phyloP scores from a whole-genome alignment of 1,139 yeast genomes.

The Kodamaea sp. region DNA sequence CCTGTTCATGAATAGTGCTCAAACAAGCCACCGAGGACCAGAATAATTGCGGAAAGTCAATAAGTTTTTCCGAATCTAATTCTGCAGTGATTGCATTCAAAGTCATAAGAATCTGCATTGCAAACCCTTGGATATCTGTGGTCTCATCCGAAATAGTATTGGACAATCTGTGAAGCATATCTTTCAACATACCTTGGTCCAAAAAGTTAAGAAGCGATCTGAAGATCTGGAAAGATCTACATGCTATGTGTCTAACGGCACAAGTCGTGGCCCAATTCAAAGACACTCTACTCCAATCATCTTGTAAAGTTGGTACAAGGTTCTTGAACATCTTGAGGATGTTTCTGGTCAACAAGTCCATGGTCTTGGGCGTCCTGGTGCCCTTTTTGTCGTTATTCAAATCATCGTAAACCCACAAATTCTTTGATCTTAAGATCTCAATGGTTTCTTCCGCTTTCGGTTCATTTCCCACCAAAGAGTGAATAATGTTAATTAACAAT shows the following conservation, averaged over 20 bases:
- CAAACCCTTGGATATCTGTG: slow-evolving; percentile 90
- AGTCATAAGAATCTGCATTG: slow-evolving; percentile 97
- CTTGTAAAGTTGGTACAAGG: slow-evolving; percentile 56
- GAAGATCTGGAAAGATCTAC: slow-evolving; percentile 92
- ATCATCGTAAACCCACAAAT: slow-evolving; percentile 87
- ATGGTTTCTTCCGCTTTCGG: slow-evolving; percentile 56
- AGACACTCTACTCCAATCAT: slow-evolving; percentile 83
- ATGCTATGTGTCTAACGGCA: slow-evolving; percentile 95
- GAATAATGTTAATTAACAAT: slow-evolving; percentile 71
- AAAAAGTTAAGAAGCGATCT: slow-evolving; percentile 75
- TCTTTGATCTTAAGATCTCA: slow-evolving; percentile 52
- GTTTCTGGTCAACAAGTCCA: slow-evolving; percentile 77
- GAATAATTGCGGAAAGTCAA: slow-evolving; percentile 88
- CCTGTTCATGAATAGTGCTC: slow-evolving; percentile 89
- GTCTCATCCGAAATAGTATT: slow-evolving; percentile 91
- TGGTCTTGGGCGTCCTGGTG: slow-evolving; percentile 82
- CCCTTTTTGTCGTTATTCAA: slow-evolving; percentile 74
- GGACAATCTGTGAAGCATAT: slow-evolving; percentile 90
- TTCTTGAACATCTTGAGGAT: slow-evolving; percentile 59
- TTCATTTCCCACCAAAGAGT: slow-evolving; percentile 58
- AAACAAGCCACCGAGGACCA: slow-evolving; percentile 96
- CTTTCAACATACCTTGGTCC: slow-evolving; percentile 87
- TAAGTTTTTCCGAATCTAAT: slow-evolving; percentile 71
- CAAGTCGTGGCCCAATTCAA: slow-evolving; percentile 96
- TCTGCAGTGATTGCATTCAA: slow-evolving; percentile 89